Conservation (phyloP, 192 early-diverging fungal genomes). For the Coemansia sp. region DNA sequence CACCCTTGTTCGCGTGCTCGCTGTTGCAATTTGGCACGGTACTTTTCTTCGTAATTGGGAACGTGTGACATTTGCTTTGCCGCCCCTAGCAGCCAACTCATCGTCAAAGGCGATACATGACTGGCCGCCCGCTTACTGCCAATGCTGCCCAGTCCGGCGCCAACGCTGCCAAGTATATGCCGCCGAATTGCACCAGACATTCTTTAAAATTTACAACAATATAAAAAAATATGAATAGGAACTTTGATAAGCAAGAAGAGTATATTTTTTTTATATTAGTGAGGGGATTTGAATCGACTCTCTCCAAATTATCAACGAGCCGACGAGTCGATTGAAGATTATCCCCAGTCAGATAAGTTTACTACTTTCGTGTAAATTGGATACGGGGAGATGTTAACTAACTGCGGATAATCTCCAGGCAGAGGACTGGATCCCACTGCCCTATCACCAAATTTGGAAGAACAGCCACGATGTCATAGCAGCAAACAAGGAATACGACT, state of each 20-base stretch:
- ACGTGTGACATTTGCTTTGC: slow-evolving; percentile 54
- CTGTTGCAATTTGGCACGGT: slow-evolving; percentile 64
- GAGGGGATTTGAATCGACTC: neutral
- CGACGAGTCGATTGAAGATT: neutral
- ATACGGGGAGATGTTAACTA: too few species aligned
- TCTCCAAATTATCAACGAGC: neutral
- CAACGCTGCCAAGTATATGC: neutral
- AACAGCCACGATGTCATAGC: too few species aligned
- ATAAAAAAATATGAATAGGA: neutral
- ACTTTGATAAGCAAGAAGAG: neutral
- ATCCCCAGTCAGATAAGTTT: too few species aligned
- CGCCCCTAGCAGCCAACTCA: slow-evolving; percentile 18
- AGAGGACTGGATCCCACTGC: too few species aligned
- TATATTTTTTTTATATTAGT: neutral
- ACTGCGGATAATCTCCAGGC: neutral
- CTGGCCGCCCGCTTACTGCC: slow-evolving; percentile 28
- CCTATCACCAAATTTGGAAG: too few species aligned
- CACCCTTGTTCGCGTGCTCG: slow-evolving; percentile 58
- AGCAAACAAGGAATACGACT: too few species aligned
- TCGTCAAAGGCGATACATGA: slow-evolving; percentile 32
- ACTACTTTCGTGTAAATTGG: too few species aligned
- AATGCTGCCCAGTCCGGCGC: neutral
- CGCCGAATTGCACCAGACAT: slow-evolving; percentile 11
- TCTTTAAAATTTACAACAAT: neutral
- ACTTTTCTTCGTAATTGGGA: slow-evolving; percentile 64